Conservation (phyloP, 1,139 yeast species). For the Meyerozyma elateridarum region DNA sequence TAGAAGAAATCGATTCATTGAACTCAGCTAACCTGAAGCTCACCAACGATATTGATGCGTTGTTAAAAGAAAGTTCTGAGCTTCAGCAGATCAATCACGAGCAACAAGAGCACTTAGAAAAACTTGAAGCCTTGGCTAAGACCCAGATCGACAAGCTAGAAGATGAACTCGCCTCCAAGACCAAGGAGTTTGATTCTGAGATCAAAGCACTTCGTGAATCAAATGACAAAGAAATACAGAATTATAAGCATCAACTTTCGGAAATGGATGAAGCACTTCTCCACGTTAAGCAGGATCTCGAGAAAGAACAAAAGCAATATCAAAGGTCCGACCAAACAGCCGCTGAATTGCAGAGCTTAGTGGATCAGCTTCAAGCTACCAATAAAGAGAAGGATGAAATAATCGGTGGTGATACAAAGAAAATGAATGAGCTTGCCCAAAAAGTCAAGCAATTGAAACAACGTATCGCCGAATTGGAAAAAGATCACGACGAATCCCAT, state of each 20-base stretch:
- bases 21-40: slow-evolving; percentile 14
- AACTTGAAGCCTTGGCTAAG: slow-evolving; percentile 19
- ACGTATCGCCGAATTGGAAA: not conserved
- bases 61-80: slow-evolving; percentile 8
- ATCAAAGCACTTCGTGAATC: not conserved
- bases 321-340: slow-evolving; percentile 22
- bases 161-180: slow-evolving; percentile 9
- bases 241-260: not conserved
- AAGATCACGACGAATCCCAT: slow-evolving; percentile 3
- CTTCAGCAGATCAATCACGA: slow-evolving; percentile 16
- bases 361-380: slow-evolving; percentile 12
- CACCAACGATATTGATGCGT: slow-evolving; percentile 8
- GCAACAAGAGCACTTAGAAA: slow-evolving; percentile 20
- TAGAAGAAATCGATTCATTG: slow-evolving; percentile 6
- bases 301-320: no score
- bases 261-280: not conserved
- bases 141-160: slow-evolving; percentile 20
- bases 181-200: not conserved
- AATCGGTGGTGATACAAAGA: slow-evolving; percentile 21
- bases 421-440: slow-evolving; percentile 20
- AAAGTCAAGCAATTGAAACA: slow-evolving; percentile 17
- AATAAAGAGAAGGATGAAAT: slow-evolving; percentile 22
- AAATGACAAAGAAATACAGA: no score
- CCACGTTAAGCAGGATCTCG: not conserved
- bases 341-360: slow-evolving; percentile 9